Percentiles rank a stretch among this genome's conserved stretches.
These are phyloP conservation scores for Cryptosporidium parvum DNA, from an alignment of 169 alveolate genomes.

Conservation along the genomic window DNA sequence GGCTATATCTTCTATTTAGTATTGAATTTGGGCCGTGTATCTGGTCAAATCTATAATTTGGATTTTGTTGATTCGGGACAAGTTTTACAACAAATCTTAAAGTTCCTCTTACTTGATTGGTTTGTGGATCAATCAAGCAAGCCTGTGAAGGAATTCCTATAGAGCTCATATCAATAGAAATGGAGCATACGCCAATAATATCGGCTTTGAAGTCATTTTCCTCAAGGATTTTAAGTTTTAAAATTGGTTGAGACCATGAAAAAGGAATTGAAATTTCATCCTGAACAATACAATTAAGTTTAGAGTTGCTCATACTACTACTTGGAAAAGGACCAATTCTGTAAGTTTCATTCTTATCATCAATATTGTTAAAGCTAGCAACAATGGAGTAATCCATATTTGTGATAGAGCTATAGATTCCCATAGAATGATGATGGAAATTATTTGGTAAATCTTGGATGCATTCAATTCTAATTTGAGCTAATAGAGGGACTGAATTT, in stretches of 20 bases:
- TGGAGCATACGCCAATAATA: constrained; percentile 36
- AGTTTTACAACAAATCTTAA: constrained; percentile 41
- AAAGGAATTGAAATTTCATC: constrained; percentile 59
- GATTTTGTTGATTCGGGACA: constrained; percentile 65
- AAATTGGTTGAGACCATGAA: constrained; percentile 47
- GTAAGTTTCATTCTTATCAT: constrained; percentile 66
- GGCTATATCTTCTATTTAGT: constrained; percentile 23
- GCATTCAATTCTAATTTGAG: constrained; percentile 64
- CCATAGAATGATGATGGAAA: not conserved
- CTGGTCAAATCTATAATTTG: constrained; percentile 71
- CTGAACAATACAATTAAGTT: constrained; percentile 32
- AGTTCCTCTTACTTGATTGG: constrained; percentile 44
- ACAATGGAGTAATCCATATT: constrained; percentile 60
- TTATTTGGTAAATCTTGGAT: constrained; percentile 52
- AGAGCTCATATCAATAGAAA: constrained; percentile 36
- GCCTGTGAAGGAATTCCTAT: constrained; percentile 61
- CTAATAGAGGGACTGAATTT: constrained; percentile 67
- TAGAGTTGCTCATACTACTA: not conserved
- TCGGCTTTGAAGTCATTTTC: constrained; percentile 68
- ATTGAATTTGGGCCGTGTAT: constrained; percentile 71
- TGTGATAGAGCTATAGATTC: constrained; percentile 33
- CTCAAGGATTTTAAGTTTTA: constrained; percentile 44
- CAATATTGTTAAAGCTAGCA: constrained; percentile 61
- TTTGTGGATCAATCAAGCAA: constrained; percentile 54
- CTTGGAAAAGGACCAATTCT: constrained; percentile 73